Base-by-base conservation (phyloP, 1,284 basidiomycete species). In the Irpex lacteus region DNA sequence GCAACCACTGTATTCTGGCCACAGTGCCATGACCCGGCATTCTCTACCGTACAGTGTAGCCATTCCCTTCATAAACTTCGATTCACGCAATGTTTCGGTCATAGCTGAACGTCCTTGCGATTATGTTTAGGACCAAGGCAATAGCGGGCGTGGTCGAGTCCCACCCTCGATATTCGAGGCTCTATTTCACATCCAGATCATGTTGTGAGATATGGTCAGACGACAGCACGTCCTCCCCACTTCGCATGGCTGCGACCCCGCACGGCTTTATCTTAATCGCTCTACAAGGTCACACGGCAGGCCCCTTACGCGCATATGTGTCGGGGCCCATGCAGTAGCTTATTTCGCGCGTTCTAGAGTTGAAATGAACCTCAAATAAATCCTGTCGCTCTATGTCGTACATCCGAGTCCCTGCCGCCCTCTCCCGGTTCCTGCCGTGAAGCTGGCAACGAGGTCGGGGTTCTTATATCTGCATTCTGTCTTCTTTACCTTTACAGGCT, bases 371-470 rank as follows among this genome's bases (percentile, higher is more conserved):
- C 34, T 59, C 32, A 38, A 47, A 34, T 34, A 18, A 36, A 18
- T 8, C 54, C 3, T 26, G 54, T 36, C 21, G 21, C 34, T 15
- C 26, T 32, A 19, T 66, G 59, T 32, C 59, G 60, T 40, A 66
- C 59, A 15, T 55, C 65, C 65, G 65, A 60, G 60, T 9, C 65
- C 58, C 18, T 38, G 55, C 64, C 64, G 64, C 63, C 59, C 44
- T 21, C 63, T 56, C 65, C 67, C 68, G 68, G 68, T 69, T 69
- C 64, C 63, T 49, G 63, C 68, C 68, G 68, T 64, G 62, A 67
- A 64, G 59, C 56, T 65, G 63, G 66, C 66, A 67, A 69, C 68
- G 66, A 69, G 68, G 66, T 62, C 57, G 62, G 47, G 62, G 57
- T 26, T 55, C 60, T 59, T 63, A 67, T 60, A 60, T 57, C 56